These are phyloP conservation scores for Gossypium raimondii DNA, from an alignment of 345 rosid genomes.

Conservation along the genomic window DNA sequence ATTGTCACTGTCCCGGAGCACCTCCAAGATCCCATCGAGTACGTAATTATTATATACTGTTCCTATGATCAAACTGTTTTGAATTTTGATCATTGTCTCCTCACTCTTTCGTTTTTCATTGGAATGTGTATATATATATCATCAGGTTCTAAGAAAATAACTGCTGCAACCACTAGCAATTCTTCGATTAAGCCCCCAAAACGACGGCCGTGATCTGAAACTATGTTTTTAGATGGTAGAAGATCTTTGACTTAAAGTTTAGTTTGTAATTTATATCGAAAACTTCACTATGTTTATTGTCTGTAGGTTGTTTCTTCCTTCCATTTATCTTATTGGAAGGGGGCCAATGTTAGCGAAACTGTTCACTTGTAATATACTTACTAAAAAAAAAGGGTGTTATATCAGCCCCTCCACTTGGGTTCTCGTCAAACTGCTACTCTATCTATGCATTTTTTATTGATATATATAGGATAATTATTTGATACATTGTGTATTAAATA, in stretches of 20 bases:
- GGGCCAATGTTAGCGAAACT: background rate
- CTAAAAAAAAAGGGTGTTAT: background rate
- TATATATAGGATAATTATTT: no score
- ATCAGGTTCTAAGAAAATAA: constrained; percentile 41
- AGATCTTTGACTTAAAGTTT: background rate
- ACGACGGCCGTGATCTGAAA: constrained; percentile 32
- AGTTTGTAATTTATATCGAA: constrained; percentile 14
- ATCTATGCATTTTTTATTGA: background rate
- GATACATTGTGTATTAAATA: no score
- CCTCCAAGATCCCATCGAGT: constrained; percentile 60
- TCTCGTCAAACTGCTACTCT: background rate
- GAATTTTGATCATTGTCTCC: background rate
- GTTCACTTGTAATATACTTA: background rate
- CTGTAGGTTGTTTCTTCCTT: background rate
- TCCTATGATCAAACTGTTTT: background rate
- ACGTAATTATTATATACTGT: constrained; percentile 10
- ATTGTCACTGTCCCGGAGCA: constrained; percentile 46
- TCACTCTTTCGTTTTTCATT: background rate
- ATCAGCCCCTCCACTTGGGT: background rate
- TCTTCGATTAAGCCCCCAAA: constrained; percentile 31
- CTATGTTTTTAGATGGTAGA: background rate
- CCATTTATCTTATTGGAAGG: constrained; percentile 14
- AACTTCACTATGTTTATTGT: background rate
- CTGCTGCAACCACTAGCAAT: constrained; percentile 18
- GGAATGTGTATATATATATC: constrained; percentile 9